These are phyloP conservation scores for Tuber borchii DNA, from an alignment of 495 filamentous ascomycete species.

Conservation along the genomic window DNA sequence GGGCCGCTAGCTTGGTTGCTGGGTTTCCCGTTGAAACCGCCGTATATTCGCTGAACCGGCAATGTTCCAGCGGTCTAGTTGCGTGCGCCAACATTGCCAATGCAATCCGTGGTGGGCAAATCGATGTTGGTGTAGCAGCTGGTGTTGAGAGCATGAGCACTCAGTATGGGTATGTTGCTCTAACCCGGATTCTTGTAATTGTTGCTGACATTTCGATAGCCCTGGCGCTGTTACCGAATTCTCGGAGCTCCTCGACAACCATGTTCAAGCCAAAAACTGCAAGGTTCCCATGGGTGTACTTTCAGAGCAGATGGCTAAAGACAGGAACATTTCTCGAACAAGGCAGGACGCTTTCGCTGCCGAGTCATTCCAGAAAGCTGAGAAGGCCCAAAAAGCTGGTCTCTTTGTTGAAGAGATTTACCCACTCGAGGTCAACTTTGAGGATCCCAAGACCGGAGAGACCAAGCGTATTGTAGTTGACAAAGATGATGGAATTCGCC, in stretches of 20 bases:
- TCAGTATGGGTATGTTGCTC: constrained; percentile 68
- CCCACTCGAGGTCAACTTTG: constrained; percentile 72
- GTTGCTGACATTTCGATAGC: constrained; percentile 42
- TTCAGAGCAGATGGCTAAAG: constrained; percentile 91
- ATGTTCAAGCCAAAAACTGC: constrained; percentile 84
- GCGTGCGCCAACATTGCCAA: constrained; percentile 91
- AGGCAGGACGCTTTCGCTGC: constrained; percentile 88
- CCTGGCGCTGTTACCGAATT: constrained; percentile 89
- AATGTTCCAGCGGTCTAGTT: constrained; percentile 84
- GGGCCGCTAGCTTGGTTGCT: constrained; percentile 83
- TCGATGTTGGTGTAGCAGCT: constrained; percentile 88
- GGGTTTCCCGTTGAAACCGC: constrained; percentile 80
- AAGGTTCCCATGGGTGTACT: constrained; percentile 96
- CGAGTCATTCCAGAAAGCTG: constrained; percentile 78
- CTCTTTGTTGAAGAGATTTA: constrained; percentile 90
- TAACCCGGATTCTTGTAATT: not conserved
- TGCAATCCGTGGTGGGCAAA: constrained; percentile 80
- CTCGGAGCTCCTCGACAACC: constrained; percentile 78
- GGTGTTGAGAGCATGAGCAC: constrained; percentile 96
- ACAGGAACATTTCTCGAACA: constrained; percentile 61
- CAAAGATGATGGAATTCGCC: constrained; percentile 79
- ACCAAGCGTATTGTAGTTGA: constrained; percentile 75
- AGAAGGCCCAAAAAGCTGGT: constrained; percentile 75
- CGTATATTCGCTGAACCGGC: constrained; percentile 79
- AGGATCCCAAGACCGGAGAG: constrained; percentile 86